Conservation (phyloP, 257 asterid genomes). For the Verbena officinalis region DNA sequence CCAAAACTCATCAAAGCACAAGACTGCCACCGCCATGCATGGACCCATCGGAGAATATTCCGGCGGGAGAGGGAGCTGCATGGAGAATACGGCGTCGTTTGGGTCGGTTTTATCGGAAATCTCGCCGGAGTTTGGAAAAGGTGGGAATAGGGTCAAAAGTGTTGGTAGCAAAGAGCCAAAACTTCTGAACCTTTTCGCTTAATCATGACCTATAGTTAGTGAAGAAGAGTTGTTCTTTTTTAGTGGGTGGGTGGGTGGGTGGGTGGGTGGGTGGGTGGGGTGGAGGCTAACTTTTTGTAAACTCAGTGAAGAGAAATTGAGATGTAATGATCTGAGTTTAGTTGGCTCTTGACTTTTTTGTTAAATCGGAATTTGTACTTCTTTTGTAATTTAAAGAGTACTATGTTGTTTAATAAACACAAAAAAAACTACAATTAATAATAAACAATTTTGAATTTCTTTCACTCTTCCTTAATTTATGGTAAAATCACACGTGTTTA, state of each 20-base stretch:
- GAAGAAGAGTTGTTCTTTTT: not conserved
- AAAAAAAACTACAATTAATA: constrained; percentile 11
- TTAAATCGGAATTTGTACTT: constrained; percentile 33
- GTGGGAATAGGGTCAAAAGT: constrained; percentile 31
- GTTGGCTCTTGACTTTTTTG: constrained; percentile 27
- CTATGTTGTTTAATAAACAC: constrained; percentile 22
- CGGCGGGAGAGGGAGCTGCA: constrained; percentile 2
- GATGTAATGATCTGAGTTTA: constrained; percentile 33
- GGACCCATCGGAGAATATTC: constrained; percentile 27
- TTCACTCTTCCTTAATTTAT: not conserved
- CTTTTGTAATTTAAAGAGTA: constrained; percentile 30
- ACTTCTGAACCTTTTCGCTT: constrained; percentile 82
- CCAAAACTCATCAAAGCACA: constrained; percentile 14
- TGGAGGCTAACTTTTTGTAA: constrained; percentile 28
- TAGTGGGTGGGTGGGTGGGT: no score
- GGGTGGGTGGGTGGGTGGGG: no score
- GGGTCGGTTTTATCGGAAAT: constrained; percentile 55
- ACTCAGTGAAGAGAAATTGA: constrained; percentile 30
- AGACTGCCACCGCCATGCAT: constrained; percentile 25
- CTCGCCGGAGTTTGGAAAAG: constrained; percentile 45
- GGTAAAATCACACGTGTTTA: not conserved
- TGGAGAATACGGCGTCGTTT: constrained; percentile 44
- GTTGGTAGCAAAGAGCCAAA: constrained; percentile 71
- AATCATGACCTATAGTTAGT: constrained; percentile 25
- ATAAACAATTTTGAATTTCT: not conserved